These are phyloP conservation scores for Cydonia oblonga DNA, from an alignment of 331 rosid species.

Conservation along the genomic window DNA sequence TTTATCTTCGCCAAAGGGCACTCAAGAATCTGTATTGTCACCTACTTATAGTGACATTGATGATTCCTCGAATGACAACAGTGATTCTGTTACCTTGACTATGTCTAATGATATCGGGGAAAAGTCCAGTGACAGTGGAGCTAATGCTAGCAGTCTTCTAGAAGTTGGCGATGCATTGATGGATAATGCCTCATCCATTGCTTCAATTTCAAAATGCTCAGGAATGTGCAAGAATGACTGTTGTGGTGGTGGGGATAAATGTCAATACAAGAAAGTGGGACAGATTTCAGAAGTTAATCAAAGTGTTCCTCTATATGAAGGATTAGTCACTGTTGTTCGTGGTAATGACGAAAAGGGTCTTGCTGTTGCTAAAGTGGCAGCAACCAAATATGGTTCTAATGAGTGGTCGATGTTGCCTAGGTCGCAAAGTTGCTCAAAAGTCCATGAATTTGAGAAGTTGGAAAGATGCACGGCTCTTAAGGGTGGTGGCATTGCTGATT, in stretches of 20 bases:
- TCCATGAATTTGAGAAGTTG: conserved; percentile 34
- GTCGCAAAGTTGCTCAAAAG: conserved; percentile 27
- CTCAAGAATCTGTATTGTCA: conserved; percentile 7
- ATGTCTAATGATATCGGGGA: not conserved
- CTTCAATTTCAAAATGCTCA: conserved; percentile 4
- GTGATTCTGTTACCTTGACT: not conserved
- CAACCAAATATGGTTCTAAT: conserved; percentile 6
- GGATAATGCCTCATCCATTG: conserved; percentile 16
- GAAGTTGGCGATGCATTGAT: conserved; percentile 18
- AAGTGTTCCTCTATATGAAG: conserved; percentile 10
- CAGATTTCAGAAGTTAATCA: conserved; percentile 11
- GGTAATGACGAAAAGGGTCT: conserved; percentile 20
- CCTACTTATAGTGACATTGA: conserved; percentile 19
- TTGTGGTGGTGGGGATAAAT: conserved; percentile 8
- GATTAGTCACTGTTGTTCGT: conserved; percentile 7
- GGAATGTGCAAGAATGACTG: conserved; percentile 1
- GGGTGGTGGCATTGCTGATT: conserved; percentile 16
- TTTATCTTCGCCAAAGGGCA: conserved; percentile 12
- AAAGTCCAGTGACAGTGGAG: conserved; percentile 8
- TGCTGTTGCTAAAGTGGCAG: conserved; percentile 8
- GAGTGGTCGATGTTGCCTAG: conserved; percentile 22
- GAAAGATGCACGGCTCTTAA: conserved; percentile 47
- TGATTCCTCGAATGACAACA: not conserved
- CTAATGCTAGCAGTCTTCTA: not conserved
- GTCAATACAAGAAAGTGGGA: conserved; percentile 6